Evolutionary conservation across 305 asterid species (phyloP), one percentile per base, ranked within the genome.

Genomic region (Vinca major): DNA sequence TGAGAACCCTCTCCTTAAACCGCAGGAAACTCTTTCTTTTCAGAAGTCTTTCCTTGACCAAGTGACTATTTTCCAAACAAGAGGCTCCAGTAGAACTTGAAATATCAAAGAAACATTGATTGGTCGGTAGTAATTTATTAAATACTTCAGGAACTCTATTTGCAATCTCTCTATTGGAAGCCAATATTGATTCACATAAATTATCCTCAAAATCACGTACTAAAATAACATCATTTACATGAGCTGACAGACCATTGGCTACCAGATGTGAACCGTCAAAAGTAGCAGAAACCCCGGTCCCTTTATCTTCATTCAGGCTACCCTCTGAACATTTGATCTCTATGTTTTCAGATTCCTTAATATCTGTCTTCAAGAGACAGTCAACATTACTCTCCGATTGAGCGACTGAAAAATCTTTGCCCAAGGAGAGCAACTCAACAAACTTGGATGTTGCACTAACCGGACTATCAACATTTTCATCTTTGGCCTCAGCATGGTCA

Each of bases 1-100:
- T 70, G 54, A 87, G 63, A 69, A 86, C 78, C 80, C 84, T 89
- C 79, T 91, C 96, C 80, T 86, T 88, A 40, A 89, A 88, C 71
- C 65, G 82, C 70, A 80, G 79, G 26, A 79, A 79, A 72, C 75
- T 70, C 77, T 83, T 80, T 80, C 86, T 91, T 80, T 48, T 79
- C 9, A 70, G 57, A 78, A 84, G 81, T 73, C 71, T 81, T 69
- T 86, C 84, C 86, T 83, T 83, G 16, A 85, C 66, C 33, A 63
- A 69, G 19, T 77, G 65, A 73, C 75, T 80, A 71, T 74, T 76
- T 71, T 49, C 75, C 66, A 72, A 60, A 58, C 57, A 78, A 60
- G 77, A 75, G 71, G 66, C 67, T 48, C 68, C 67, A 49, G 75
- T 39, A 5, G 71, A 77, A 77, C 73, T 68, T 56, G 88, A 79